phyloP scores from a whole-genome alignment of 768 basidiomycete genomes.

The Obba rivulosa region DNA sequence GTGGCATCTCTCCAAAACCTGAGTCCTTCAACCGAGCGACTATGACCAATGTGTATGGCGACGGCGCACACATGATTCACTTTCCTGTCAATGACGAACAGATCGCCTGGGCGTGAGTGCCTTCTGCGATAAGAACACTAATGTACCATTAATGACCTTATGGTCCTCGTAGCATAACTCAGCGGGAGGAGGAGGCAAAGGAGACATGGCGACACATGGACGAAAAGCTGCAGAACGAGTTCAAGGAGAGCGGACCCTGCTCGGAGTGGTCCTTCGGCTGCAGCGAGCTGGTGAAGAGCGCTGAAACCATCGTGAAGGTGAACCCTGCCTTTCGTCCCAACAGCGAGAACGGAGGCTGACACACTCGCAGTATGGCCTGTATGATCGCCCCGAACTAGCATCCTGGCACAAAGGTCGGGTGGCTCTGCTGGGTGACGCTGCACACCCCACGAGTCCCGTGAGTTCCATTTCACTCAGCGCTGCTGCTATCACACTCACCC shows the following conservation, averaged over 20 bases:
- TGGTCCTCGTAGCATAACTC: conserved; percentile 23
- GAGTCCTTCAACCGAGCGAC: conserved; percentile 10
- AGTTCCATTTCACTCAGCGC: conserved; percentile 11
- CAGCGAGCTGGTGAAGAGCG: conserved; percentile 20
- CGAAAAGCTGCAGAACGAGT: conserved; percentile 17
- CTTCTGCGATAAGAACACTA: background rate
- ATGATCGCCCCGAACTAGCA: conserved; percentile 37
- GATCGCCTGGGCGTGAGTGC: conserved; percentile 34
- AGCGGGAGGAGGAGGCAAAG: conserved; percentile 30
- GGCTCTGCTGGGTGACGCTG: conserved; percentile 40
- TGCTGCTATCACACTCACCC: background rate
- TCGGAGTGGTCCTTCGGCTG: conserved; percentile 22
- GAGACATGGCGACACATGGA: conserved; percentile 38
- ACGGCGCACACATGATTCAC: conserved; percentile 32
- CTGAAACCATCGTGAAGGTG: conserved; percentile 26
- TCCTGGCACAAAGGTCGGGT: conserved; percentile 38
- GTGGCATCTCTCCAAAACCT: conserved; percentile 28
- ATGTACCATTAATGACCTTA: background rate
- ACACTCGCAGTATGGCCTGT: conserved; percentile 33
- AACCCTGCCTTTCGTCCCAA: background rate
- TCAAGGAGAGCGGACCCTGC: conserved; percentile 15
- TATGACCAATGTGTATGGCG: conserved; percentile 31
- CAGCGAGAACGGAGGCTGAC: background rate
- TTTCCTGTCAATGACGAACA: conserved; percentile 27
- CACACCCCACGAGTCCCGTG: conserved; percentile 42